These are phyloP conservation scores for Mortierella hygrophila DNA, from an alignment of 192 early-diverging fungal species.

Conservation along the genomic window DNA sequence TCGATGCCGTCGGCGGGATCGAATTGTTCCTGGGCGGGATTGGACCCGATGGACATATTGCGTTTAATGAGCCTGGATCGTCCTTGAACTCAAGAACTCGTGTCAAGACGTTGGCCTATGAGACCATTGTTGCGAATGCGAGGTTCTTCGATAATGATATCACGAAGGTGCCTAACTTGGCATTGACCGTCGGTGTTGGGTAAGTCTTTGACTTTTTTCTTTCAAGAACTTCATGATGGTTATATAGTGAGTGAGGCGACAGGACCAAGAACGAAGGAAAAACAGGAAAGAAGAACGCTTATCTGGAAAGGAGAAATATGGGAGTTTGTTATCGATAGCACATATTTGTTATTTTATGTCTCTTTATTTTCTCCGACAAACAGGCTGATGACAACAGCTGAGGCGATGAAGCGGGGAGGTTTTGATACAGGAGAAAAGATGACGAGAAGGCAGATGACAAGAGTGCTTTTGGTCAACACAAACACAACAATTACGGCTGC, in stretches of 20 bases:
- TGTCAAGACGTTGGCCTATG: conserved; percentile 90
- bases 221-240: background rate
- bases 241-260: background rate
- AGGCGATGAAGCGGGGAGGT: background rate
- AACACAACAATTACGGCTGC: background rate
- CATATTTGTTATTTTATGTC: background rate
- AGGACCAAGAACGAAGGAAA: background rate
- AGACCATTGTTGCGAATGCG: conserved; percentile 88
- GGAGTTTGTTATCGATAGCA: background rate
- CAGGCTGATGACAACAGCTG: background rate
- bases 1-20: conserved; percentile 82
- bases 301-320: background rate
- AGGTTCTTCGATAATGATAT: conserved; percentile 90
- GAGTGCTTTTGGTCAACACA: background rate
- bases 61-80: conserved; percentile 93
- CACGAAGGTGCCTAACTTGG: conserved; percentile 85
- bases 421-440: background rate
- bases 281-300: background rate
- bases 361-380: conserved; percentile 5
- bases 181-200: conserved; percentile 89
- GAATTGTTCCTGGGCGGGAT: conserved; percentile 92
- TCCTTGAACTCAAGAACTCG: conserved; percentile 83
- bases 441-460: background rate
- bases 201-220: conserved; percentile 35
- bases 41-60: conserved; percentile 92